Conservation (phyloP, 106 monocot genomes). For the Acorus gramineus region DNA sequence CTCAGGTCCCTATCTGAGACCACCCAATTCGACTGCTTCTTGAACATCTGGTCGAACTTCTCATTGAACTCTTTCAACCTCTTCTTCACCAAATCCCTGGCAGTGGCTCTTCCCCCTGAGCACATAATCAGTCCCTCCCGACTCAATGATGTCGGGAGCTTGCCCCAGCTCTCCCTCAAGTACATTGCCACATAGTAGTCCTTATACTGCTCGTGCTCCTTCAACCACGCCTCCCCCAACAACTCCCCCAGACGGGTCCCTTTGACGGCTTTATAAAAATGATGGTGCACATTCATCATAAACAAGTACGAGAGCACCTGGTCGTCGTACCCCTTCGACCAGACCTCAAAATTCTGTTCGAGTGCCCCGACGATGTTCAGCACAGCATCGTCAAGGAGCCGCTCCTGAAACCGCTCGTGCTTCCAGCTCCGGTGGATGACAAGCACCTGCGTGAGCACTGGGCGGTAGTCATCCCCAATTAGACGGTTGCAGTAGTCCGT, state of each 20-base stretch:
- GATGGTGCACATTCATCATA: too few relatives aligned
- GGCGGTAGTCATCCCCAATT: conserved; percentile 25
- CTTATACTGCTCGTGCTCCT: conserved; percentile 74
- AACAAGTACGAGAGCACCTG: too few relatives aligned
- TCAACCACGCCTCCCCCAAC: conserved; percentile 21
- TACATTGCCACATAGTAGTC: conserved; percentile 50
- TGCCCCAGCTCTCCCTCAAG: conserved; percentile 73
- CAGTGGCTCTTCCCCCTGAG: conserved; percentile 83
- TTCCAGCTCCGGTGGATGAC: conserved; percentile 71
- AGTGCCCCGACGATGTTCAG: conserved; percentile 42
- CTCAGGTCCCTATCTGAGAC: conserved; percentile 76
- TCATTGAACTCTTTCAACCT: too few relatives aligned
- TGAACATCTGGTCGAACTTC: too few relatives aligned
- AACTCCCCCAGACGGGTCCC: too few relatives aligned
- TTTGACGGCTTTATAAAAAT: conserved; percentile 45
- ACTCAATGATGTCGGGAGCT: conserved; percentile 52
- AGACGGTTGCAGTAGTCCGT: too few relatives aligned
- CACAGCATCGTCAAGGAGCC: too few relatives aligned
- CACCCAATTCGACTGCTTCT: too few relatives aligned
- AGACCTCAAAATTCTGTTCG: conserved; percentile 54
- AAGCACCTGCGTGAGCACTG: conserved; percentile 58
- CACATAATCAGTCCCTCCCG: conserved; percentile 76
- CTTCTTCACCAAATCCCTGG: conserved; percentile 74
- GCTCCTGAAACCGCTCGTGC: conserved; percentile 32
- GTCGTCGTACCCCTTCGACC: too few relatives aligned